Base-by-base conservation (phyloP, 352 stramenopile species). In the Phytophthora sansomeana region DNA sequence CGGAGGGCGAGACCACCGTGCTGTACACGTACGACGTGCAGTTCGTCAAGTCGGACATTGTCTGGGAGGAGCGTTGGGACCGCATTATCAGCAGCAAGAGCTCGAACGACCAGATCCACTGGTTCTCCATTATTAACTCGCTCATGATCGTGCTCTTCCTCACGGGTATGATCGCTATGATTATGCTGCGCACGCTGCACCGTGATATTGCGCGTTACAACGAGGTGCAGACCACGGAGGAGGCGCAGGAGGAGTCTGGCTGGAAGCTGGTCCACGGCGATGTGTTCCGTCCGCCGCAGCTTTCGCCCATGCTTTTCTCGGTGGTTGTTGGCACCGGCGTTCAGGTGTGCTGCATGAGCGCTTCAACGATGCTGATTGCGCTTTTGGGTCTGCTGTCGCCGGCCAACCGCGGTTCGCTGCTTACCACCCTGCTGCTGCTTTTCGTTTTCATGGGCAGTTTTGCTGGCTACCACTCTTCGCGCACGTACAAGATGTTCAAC, bases 141-240 rank as follows among this genome's bases (percentile, higher is more conserved):
- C 90, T 99, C 55, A 99, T 99, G 96, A 99, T 99, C 73, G 98
- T 99, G 41, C 80, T 99, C 7, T 99, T 99, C 83, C 87, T 99
- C 46, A 99, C 97, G 6, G 97, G 96, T 60, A 98, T 99, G 69
- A 98, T 99, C 43, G 97, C 95, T 26, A 99, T 99, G 83, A 99
- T 99, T 80, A 98, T 99, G 93, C 83, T 99, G 51, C 95, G 98
- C 43, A 99, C 98, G 33, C 89, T 99, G n/a, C 93, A 98, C 63
- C 96, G 96, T 60, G 98, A 99, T 83, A 99, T 99, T 67, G 84
- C 88, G 51, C 85, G 88, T 36, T 99, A 99, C 82, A 99, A 99
- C 67, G 96, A 98, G 69, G 85, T 97, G 44, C 89, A 97, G 72
- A 97, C 93, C 14, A 90, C 91, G 1, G 95, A 98, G 55, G 96